These are phyloP conservation scores for Cicer yamashitae DNA, from an alignment of 306 rosid species.

Conservation along the genomic window DNA sequence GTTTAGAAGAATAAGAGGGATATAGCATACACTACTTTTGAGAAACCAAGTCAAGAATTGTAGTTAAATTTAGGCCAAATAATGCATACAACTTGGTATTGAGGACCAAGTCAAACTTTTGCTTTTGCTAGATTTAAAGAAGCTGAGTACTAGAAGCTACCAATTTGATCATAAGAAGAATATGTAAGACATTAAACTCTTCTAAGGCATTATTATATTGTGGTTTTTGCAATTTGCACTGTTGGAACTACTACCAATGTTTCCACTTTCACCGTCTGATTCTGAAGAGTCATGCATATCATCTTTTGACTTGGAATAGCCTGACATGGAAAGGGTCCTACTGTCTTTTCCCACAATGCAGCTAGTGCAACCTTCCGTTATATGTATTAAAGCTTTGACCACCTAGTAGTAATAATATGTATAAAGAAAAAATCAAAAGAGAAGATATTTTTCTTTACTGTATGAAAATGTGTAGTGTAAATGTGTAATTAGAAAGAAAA, in stretches of 20 bases:
- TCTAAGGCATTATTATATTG: not conserved
- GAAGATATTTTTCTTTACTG: not conserved
- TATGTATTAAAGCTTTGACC: conserved; percentile 43
- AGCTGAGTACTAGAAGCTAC: not conserved
- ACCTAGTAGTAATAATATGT: conserved; percentile 25
- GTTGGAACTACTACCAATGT: conserved; percentile 12
- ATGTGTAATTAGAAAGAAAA: not conserved
- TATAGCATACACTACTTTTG: not conserved
- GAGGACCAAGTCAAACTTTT: not conserved
- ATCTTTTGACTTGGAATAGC: conserved; percentile 13
- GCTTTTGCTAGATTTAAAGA: conserved; percentile 19
- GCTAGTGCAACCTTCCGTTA: conserved; percentile 42
- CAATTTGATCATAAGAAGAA: conserved; percentile 17
- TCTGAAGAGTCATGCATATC: conserved; percentile 1
- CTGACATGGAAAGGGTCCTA: not conserved
- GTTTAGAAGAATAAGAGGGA: not conserved
- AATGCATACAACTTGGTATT: not conserved
- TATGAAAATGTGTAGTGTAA: conserved; percentile 13
- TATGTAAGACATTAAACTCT: not conserved
- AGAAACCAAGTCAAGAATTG: not conserved
- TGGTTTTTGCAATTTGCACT: not conserved
- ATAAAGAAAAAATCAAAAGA: not conserved
- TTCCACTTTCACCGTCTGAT: conserved; percentile 22
- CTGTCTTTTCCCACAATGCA: conserved; percentile 17
- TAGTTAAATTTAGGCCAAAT: too few species aligned